phyloP scores from a whole-genome alignment of 305 asterid genomes.

The Salvia sclarea region DNA sequence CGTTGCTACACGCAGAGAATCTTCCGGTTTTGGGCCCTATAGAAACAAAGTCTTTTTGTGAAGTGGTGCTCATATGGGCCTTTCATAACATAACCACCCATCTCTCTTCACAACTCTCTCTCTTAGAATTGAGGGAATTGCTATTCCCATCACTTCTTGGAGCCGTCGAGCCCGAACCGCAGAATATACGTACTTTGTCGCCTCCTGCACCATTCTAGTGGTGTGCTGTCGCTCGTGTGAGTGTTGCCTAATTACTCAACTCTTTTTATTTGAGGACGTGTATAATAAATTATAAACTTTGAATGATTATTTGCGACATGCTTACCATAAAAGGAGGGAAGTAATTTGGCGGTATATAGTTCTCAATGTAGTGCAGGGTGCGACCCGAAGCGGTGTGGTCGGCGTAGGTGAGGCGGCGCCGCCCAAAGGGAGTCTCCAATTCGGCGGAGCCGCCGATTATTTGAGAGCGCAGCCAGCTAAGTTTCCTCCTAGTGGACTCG shows the following conservation, averaged over 20 bases:
- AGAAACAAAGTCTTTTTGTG: slow-evolving; percentile 43
- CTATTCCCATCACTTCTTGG: slow-evolving; percentile 70
- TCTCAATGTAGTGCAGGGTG: slow-evolving; percentile 53
- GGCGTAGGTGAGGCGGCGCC: slow-evolving; percentile 68
- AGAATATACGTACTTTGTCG: slow-evolving; percentile 49
- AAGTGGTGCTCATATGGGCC: slow-evolving; percentile 87
- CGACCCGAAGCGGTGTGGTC: slow-evolving; percentile 85
- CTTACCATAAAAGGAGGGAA: slow-evolving; percentile 73
- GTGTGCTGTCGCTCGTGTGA: slow-evolving; percentile 69
- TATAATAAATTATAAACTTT: too few species aligned
- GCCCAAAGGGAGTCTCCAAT: slow-evolving; percentile 59
- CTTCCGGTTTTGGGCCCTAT: slow-evolving; percentile 39
- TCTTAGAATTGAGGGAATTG: slow-evolving; percentile 51
- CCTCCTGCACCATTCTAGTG: slow-evolving; percentile 50
- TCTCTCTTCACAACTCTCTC: slow-evolving; percentile 51
- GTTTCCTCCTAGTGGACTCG: slow-evolving; percentile 41
- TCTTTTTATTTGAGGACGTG: too few species aligned
- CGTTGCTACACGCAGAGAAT: slow-evolving; percentile 82
- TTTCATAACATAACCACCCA: slow-evolving; percentile 68
- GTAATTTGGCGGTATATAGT: slow-evolving; percentile 47
- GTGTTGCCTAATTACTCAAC: slow-evolving; percentile 58
- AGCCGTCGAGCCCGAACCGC: slow-evolving; percentile 82
- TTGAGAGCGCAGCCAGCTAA: slow-evolving; percentile 65
- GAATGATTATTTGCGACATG: background rate
- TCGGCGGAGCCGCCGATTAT: slow-evolving; percentile 48